Evolutionary conservation across 192 early-diverging fungal species (phyloP).

Genomic region (Thoreauomyces humboldtii): DNA sequence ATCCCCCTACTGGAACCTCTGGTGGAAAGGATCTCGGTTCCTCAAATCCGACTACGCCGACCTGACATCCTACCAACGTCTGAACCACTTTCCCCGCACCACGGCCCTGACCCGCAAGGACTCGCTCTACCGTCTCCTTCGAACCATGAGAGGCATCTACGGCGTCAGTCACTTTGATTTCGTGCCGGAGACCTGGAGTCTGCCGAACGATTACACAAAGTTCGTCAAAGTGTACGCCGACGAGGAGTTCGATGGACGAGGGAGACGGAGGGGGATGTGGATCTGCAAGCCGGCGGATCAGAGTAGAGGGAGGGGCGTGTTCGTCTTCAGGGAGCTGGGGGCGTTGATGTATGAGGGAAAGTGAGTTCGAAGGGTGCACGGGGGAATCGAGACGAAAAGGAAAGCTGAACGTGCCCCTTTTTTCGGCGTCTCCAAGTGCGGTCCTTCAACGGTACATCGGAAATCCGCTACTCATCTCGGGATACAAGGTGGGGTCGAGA

Average conservation of each 20-base stretch:
- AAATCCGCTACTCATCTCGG: constrained; percentile 45
- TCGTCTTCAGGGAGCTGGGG: constrained; percentile 42
- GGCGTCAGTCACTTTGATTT: constrained; percentile 30
- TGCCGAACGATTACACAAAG: constrained; percentile 46
- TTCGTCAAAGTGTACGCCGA: constrained; percentile 41
- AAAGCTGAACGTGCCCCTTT: too few relatives aligned
- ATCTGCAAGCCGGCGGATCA: constrained; percentile 54
- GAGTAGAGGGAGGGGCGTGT: constrained; percentile 46
- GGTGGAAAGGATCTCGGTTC: constrained; percentile 47
- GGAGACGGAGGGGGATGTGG: constrained; percentile 27
- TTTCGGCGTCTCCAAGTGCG: constrained; percentile 27
- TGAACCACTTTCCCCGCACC: constrained; percentile 54
- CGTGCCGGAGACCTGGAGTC: constrained; percentile 42
- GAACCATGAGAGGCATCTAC: constrained; percentile 47
- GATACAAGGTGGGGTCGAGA: constrained; percentile 32
- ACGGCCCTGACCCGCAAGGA: constrained; percentile 42
- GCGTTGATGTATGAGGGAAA: constrained; percentile 49
- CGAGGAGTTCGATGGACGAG: constrained; percentile 31
- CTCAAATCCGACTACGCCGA: constrained; percentile 33
- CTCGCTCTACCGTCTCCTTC: constrained; percentile 35
- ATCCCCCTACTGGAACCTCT: constrained; percentile 42
- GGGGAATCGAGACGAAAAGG: neutral
- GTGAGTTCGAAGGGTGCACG: constrained; percentile 13
- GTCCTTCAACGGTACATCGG: constrained; percentile 45
- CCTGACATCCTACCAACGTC: constrained; percentile 35